Percentiles rank a stretch among this genome's conserved stretches.
phyloP scores from a whole-genome alignment of 2,329 filamentous ascomycete genomes.

The Atkinsonella texensis region DNA sequence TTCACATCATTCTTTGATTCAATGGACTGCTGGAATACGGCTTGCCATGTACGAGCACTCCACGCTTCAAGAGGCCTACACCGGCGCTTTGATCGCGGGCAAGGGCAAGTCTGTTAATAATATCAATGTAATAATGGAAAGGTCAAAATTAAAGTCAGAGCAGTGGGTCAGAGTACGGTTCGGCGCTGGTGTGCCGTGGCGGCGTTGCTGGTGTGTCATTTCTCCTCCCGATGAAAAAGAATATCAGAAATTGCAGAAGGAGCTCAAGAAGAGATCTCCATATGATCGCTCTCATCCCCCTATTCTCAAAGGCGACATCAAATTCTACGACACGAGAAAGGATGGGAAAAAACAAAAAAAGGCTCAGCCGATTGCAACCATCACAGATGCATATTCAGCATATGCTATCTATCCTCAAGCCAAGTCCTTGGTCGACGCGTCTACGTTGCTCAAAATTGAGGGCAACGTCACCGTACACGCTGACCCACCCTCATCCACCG shows the following conservation, averaged over 20 bases:
- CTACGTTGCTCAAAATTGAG: slow-evolving; percentile 87
- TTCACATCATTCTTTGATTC: slow-evolving; percentile 79
- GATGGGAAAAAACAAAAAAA: slow-evolving; percentile 83
- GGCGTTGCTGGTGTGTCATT: slow-evolving; percentile 93
- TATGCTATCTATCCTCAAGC: slow-evolving; percentile 95
- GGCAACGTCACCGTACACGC: slow-evolving; percentile 82
- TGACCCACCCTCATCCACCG: slow-evolving; percentile 61
- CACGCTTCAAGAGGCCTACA: slow-evolving; percentile 90
- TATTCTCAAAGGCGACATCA: slow-evolving; percentile 74
- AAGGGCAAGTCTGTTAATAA: slow-evolving; percentile 86
- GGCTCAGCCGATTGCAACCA: slow-evolving; percentile 76
- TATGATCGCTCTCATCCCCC: slow-evolving; percentile 64
- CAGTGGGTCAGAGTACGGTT: slow-evolving; percentile 95
- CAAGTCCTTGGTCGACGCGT: slow-evolving; percentile 86
- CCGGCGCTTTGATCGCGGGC: slow-evolving; percentile 85
- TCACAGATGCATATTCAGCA: slow-evolving; percentile 80
- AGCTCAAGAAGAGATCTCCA: slow-evolving; percentile 65
- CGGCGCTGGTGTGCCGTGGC: slow-evolving; percentile 90
- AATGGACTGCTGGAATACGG: slow-evolving; percentile 92
- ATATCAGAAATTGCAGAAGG: slow-evolving; percentile 70
- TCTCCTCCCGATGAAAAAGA: slow-evolving; percentile 91
- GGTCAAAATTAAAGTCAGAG: slow-evolving; percentile 62
- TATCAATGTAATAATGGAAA: slow-evolving; percentile 80
- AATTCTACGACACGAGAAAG: slow-evolving; percentile 76
- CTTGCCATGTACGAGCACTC: slow-evolving; percentile 91